Base-by-base conservation (phyloP, 2,329 filamentous ascomycete genomes). In the Cryoendolithus antarcticus region DNA sequence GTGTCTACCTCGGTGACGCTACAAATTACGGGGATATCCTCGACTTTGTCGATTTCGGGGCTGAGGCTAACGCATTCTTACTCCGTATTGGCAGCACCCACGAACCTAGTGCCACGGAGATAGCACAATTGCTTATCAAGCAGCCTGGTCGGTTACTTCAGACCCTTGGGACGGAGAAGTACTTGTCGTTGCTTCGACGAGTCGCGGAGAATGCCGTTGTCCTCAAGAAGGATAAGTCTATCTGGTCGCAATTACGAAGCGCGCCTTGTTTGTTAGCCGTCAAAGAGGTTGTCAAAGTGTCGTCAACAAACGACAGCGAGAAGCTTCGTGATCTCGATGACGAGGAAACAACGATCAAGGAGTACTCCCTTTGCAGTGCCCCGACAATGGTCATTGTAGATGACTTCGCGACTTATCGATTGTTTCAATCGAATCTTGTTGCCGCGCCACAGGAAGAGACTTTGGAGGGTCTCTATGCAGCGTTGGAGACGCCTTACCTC, bases 11-110 rank as follows among this genome's bases (percentile, higher is more conserved):
- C 2, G 91, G 91, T 6, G 69, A 72, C 29, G 69, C 72, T 38
- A 66, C 74, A 40, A 71, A 79, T 48, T 98, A 93, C 52, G 82
- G 77, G 8, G 83, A 93, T 27, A 93, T 98, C 27, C 94, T 98
- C 49, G 86, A 96, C 56, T 98, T 95, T 60, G 88, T 96, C 9
- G 84, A 96, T 57, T 98, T 95, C 63, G 86, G 89, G 0, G 65
- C 71, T 28, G 79, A 89, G 55, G 89, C 85, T 2, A 96, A 96
- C 53, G 69, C 82, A 0, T 98, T 98, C 53, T 65, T 98, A 11
- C 75, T 86, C 51, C 83, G 84, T 45, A 85, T 88, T 47, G 91
- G 91, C 7, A 89, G 86, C 3, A 95, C 93, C 61, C 79, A 76
- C 46, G 89, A 98, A 59, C 91, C 91, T 4, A 93, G 82, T 2